A percentile compares a stretch with the other conserved stretches of the same genome.
phyloP scores from a whole-genome alignment of 805 yeast species.

The Hemisphaericaspora nanyangensis region DNA sequence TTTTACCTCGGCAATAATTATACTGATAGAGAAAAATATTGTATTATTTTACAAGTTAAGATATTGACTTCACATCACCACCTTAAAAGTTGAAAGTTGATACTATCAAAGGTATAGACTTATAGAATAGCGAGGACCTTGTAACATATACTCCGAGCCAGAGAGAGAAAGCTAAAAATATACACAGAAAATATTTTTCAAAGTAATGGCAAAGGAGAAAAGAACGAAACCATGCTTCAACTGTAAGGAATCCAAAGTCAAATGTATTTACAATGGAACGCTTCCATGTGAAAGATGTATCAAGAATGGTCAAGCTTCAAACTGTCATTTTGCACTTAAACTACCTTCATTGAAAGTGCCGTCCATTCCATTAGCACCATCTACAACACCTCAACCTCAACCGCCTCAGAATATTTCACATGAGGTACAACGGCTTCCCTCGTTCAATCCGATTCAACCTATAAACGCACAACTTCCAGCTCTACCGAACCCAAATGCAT shows the following conservation, averaged over 20 bases:
- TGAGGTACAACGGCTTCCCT: not conserved
- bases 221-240: conserved; percentile 58
- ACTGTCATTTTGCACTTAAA: conserved; percentile 55
- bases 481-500: not conserved
- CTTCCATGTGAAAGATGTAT: conserved; percentile 59
- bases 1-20: too few relatives aligned
- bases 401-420: not conserved
- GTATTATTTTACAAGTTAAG: too few relatives aligned
- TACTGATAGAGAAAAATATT: too few relatives aligned
- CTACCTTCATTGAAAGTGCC: conserved; percentile 41
- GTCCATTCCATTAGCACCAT: conserved; percentile 7
- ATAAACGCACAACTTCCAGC: not conserved
- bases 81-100: too few relatives aligned
- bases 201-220: conserved; percentile 31
- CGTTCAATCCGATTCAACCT: not conserved
- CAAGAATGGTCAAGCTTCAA: conserved; percentile 40
- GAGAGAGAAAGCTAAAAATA: too few relatives aligned
- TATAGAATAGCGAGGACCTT: too few relatives aligned
- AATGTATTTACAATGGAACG: conserved; percentile 47
- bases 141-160: too few relatives aligned
- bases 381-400: not conserved
- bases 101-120: too few relatives aligned
- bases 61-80: too few relatives aligned
- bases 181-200: too few relatives aligned
- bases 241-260: conserved; percentile 61